These are phyloP conservation scores for Phoma sp. DNA, from an alignment of 2,329 filamentous ascomycete species.

Conservation along the genomic window DNA sequence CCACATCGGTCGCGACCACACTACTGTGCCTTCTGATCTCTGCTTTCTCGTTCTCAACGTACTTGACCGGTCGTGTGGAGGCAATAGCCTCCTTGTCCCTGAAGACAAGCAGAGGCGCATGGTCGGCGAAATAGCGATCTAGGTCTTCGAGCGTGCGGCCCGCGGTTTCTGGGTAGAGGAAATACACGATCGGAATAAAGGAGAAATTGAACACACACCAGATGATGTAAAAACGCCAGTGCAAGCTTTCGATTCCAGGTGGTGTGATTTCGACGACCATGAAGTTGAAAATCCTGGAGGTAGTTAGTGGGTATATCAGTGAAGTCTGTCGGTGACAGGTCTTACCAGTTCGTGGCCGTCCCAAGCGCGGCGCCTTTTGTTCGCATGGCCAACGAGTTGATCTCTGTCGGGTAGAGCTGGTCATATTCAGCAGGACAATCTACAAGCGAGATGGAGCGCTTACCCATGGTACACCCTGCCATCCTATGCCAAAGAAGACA, in stretches of 20 bases:
- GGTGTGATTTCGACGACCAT: conserved; percentile 51
- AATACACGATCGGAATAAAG: conserved; percentile 53
- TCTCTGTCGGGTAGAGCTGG: conserved; percentile 56
- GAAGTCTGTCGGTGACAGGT: no score
- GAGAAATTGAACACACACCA: conserved; percentile 56
- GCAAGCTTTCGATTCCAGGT: conserved; percentile 51
- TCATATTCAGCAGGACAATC: neutral
- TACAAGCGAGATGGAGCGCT: neutral
- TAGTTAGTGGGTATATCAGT: neutral
- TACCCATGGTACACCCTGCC: conserved; percentile 56
- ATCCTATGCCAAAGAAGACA: conserved; percentile 61
- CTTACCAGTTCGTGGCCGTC: conserved; percentile 59
- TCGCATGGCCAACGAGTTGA: conserved; percentile 59
- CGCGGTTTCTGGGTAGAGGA: conserved; percentile 42
- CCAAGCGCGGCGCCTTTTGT: conserved; percentile 59
- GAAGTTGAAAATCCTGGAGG: conserved; percentile 12
- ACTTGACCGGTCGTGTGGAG: conserved; percentile 55
- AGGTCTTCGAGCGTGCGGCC: conserved; percentile 43
- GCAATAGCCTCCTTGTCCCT: conserved; percentile 57
- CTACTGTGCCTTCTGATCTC: conserved; percentile 34
- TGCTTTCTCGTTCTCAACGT: conserved; percentile 53
- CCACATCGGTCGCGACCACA: conserved; percentile 24
- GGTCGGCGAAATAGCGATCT: conserved; percentile 35
- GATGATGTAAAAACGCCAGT: conserved; percentile 56
- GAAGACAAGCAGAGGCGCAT: conserved; percentile 53